Evolutionary conservation across 2,329 filamentous ascomycete genomes (phyloP).

Genomic region (Nigrospora oryzae): DNA sequence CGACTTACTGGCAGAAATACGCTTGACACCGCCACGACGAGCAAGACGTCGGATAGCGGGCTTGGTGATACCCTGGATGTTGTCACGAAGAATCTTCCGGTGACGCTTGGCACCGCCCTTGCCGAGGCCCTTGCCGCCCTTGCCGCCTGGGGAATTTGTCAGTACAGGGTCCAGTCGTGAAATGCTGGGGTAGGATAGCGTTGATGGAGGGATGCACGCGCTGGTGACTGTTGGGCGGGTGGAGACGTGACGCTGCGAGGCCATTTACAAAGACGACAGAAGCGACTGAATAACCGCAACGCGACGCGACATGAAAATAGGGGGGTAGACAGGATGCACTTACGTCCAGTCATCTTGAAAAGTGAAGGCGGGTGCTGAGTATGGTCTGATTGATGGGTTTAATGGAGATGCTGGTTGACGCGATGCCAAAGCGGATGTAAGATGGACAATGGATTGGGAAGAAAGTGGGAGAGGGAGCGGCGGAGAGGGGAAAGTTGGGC

Average conservation of each 20-base stretch:
- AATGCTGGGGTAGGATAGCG: no score
- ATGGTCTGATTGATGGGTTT: slow-evolving; percentile 12
- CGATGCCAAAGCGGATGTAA: slow-evolving; percentile 11
- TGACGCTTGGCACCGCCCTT: slow-evolving; percentile 99
- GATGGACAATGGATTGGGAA: background rate
- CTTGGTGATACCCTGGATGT: slow-evolving; percentile 99
- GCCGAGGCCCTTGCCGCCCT: slow-evolving; percentile 95
- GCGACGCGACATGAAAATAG: slow-evolving; percentile 7
- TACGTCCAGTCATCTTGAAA: slow-evolving; percentile 65
- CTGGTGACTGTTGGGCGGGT: no score
- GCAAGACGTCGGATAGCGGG: slow-evolving; percentile 97
- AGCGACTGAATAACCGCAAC: background rate
- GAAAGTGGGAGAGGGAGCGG: no score
- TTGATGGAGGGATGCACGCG: no score
- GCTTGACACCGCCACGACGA: slow-evolving; percentile 99
- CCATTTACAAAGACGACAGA: no score
- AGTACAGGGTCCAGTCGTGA: slow-evolving; percentile 21
- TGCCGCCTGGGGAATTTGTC: slow-evolving; percentile 61
- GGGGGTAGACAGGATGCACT: slow-evolving; percentile 30
- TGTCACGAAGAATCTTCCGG: slow-evolving; percentile 98
- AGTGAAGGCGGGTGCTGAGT: slow-evolving; percentile 11
- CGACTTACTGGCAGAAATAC: slow-evolving; percentile 86
- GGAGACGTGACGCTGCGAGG: background rate
- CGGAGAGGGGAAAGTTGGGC: no score
- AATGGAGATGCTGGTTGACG: slow-evolving; percentile 19